A percentile compares a stretch with the other conserved stretches of the same genome.
Evolutionary conservation across 2,329 filamentous ascomycete genomes (phyloP).

Genomic region (Chaetomiaceae sp.): DNA sequence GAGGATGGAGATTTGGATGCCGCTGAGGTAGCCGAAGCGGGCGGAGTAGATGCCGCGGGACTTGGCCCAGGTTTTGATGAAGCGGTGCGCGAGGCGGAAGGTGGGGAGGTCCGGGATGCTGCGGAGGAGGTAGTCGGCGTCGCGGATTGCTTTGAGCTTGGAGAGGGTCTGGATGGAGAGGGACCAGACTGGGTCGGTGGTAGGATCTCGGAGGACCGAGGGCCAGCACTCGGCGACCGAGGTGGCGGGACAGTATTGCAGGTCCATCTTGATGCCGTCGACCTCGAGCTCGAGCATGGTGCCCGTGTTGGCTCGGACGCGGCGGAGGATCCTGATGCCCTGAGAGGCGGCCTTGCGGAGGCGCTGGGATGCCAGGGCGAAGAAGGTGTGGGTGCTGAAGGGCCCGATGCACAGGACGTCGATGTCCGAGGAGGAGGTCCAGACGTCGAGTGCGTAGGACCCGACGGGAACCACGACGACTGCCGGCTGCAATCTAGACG

Average conservation of each 20-base stretch:
- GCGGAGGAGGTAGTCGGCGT: conserved; percentile 55
- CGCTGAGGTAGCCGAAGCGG: conserved; percentile 60
- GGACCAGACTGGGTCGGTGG: conserved; percentile 49
- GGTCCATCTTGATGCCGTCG: conserved; percentile 53
- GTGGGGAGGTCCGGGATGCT: conserved; percentile 55
- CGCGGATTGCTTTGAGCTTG: conserved; percentile 60
- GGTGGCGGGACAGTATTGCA: conserved; percentile 61
- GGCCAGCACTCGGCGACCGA: conserved; percentile 51
- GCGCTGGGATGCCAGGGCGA: conserved; percentile 51
- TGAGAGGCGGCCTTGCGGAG: conserved; percentile 42
- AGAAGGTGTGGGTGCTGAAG: conserved; percentile 57
- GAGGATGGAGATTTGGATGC: conserved; percentile 60
- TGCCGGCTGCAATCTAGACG: conserved; percentile 20
- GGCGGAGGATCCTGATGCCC: conserved; percentile 49
- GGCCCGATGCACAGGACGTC: conserved; percentile 62
- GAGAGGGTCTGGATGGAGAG: conserved; percentile 52
- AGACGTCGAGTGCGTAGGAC: conserved; percentile 59
- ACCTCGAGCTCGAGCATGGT: conserved; percentile 61
- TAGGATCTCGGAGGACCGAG: conserved; percentile 41
- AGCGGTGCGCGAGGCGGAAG: conserved; percentile 55
- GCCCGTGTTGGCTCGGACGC: conserved; percentile 53
- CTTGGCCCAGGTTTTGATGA: conserved; percentile 59
- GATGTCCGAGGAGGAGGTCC: conserved; percentile 57
- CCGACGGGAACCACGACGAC: conserved; percentile 58
- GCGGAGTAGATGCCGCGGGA: conserved; percentile 59